These are phyloP conservation scores for Hylodesmum podocarpum DNA, from an alignment of 306 rosid genomes.

Conservation along the genomic window DNA sequence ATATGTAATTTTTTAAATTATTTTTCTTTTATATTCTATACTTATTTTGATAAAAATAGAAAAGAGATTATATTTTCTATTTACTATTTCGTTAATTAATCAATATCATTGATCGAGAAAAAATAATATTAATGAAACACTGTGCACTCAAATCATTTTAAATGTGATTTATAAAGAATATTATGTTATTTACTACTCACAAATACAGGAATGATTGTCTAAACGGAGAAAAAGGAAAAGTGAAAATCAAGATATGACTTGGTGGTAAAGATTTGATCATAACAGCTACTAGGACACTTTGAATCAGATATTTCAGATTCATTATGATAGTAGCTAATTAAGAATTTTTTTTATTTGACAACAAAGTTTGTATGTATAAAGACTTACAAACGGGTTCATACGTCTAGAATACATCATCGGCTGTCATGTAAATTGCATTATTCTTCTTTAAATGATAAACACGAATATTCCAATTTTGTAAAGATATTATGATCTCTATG, in stretches of 20 bases:
- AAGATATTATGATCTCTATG: constrained; percentile 15
- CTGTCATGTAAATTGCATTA: not conserved
- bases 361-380: not conserved
- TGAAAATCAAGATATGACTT: not conserved
- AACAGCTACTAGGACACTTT: not conserved
- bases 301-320: not conserved
- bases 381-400: not conserved
- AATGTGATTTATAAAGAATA: too few relatives aligned
- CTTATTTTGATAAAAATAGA: too few relatives aligned
- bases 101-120: too few relatives aligned
- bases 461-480: constrained; percentile 28
- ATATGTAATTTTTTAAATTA: too few relatives aligned
- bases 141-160: too few relatives aligned
- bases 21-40: too few relatives aligned
- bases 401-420: not conserved
- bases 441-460: constrained; percentile 18
- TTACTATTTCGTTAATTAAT: too few relatives aligned
- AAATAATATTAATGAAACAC: too few relatives aligned
- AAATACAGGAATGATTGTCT: not conserved
- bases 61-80: too few relatives aligned
- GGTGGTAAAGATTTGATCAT: not conserved
- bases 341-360: not conserved
- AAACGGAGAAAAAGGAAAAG: not conserved
- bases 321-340: not conserved
- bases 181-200: too few relatives aligned